Evolutionary conservation across 2,329 filamentous ascomycete genomes (phyloP), one percentile per base, ranked within the genome.

Genomic region (Zymoseptoria passerinii): DNA sequence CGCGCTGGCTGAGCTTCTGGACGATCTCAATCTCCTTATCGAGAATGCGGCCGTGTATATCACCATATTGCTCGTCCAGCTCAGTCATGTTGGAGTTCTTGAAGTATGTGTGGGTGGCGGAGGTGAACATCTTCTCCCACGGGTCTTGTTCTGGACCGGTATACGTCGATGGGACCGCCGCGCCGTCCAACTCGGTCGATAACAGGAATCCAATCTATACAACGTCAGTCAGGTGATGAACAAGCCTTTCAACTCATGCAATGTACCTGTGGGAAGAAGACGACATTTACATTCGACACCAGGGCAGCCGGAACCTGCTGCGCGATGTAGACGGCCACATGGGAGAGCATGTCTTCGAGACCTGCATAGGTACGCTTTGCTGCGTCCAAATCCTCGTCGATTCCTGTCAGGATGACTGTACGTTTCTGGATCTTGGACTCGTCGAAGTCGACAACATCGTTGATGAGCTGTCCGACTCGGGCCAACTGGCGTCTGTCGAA

Each of bases 11-110:
- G 28, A 99, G 82, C 3, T 82, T 77, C 67, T 96, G 88, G 0
- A 94, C 81, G 50, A 97, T 89, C 65, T 96, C 89, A 50, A 96
- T 92, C 71, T 99, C 92, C 57, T 84, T 84, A 68, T 96, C 92
- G 66, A 89, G 88, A 57, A 99, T 96, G 58, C 84, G 80, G 44
- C 88, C 85, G 67, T 92, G 92, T 28, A 95, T 81, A 71, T 97
- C 92, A 9, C 94, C 94, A 64, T 90, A 86, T 58, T 87, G 81
- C 8, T 82, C 78, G 68, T 97, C 92, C 73, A 99, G 81, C 62
- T 92, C 85, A 58, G 77, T 80, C 86, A 95, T 95, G 58, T 86
- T 81, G 4, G 74, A 78, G 63, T 92, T 96, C 71, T 97, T 99
- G 77, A 92, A 97, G 71, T 94, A 96, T 0, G 84, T 84, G 54